These are phyloP conservation scores for Takashimella tepidaria DNA, from an alignment of 1,284 basidiomycete genomes.

Conservation along the genomic window DNA sequence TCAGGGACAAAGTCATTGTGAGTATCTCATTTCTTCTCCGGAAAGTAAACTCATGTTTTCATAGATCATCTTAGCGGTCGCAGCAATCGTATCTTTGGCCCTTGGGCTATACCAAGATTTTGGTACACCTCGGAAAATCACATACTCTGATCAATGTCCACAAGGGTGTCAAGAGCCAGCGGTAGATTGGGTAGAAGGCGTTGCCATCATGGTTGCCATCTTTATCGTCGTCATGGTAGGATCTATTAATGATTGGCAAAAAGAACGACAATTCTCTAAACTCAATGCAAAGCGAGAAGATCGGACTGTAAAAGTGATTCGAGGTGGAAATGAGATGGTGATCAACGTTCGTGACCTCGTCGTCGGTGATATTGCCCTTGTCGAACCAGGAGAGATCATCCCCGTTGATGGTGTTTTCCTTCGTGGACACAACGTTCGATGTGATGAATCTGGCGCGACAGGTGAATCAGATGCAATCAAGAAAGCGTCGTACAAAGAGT, in stretches of 20 bases:
- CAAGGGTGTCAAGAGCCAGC: conserved; percentile 53
- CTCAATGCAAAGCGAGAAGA: conserved; percentile 96
- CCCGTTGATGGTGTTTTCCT: conserved; percentile 95
- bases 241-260: conserved; percentile 67
- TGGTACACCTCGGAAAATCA: conserved; percentile 58
- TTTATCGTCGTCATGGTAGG: conserved; percentile 56
- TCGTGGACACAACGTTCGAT: conserved; percentile 85
- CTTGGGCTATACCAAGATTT: conserved; percentile 92
- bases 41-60: conserved; percentile 9
- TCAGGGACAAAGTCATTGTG: conserved; percentile 88
- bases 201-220: conserved; percentile 91
- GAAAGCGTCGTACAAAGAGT: conserved; percentile 77
- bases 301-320: conserved; percentile 84
- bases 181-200: conserved; percentile 95
- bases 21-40: conserved; percentile 45
- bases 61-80: conserved; percentile 81
- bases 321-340: conserved; percentile 70
- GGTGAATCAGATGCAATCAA: conserved; percentile 94
- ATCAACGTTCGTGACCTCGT: conserved; percentile 84
- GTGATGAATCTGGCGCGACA: conserved; percentile 94
- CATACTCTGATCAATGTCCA: conserved; percentile 48
- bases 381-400: conserved; percentile 93
- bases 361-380: conserved; percentile 84
- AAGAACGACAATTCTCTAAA: conserved; percentile 88
- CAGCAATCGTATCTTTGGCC: conserved; percentile 86